phyloP scores from a whole-genome alignment of 1,139 yeast genomes.

The Yamadazyma buinensis region DNA sequence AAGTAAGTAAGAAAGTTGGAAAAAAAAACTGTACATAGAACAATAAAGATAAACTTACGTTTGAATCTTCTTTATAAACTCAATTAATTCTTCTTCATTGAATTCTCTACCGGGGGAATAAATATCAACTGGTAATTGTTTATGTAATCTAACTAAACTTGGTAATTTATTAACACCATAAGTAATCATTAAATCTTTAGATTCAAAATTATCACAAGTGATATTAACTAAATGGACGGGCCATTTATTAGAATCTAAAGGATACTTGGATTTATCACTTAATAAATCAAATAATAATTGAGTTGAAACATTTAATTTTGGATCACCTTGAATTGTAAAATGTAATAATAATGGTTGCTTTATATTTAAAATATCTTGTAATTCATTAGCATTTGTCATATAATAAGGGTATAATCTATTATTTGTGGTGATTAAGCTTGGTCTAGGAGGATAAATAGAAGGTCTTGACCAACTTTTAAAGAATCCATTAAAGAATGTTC shows the following conservation, averaged over 20 bases:
- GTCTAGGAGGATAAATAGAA: conserved; percentile 37
- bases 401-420: conserved; percentile 40
- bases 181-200: conserved; percentile 53
- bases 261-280: conserved; percentile 48
- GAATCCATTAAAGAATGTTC: conserved; percentile 8
- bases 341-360: conserved; percentile 65
- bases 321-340: conserved; percentile 68
- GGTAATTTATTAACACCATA: conserved; percentile 61
- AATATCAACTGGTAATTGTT: conserved; percentile 58
- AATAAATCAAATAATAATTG: conserved; percentile 56
- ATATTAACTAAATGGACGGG: conserved; percentile 64
- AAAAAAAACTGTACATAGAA: background rate
- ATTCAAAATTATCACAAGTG: conserved; percentile 63
- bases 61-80: conserved; percentile 44
- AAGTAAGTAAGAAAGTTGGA: background rate
- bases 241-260: conserved; percentile 22
- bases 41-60: no score
- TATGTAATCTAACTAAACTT: conserved; percentile 60
- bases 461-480: conserved; percentile 11
- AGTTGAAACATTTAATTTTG: conserved; percentile 59
- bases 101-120: conserved; percentile 32
- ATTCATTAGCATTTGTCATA: conserved; percentile 48
- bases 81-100: conserved; percentile 45
- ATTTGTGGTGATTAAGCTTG: conserved; percentile 35
- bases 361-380: conserved; percentile 51